Base-by-base conservation (phyloP, 495 filamentous ascomycete genomes). In the Annulohypoxylon stygium region DNA sequence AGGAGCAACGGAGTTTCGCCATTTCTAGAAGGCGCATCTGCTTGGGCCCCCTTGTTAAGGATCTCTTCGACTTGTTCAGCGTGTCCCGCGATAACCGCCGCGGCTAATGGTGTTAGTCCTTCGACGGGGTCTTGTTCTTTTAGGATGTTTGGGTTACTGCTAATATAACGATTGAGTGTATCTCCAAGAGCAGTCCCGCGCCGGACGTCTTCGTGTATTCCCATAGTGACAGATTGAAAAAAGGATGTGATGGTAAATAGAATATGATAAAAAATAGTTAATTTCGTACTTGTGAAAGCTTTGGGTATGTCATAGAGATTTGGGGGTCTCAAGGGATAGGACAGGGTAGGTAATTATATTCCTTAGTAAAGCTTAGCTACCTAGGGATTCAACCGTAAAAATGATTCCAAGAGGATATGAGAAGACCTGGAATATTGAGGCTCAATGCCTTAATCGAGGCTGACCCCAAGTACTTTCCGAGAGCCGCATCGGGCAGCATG, bases 1-100 rank as follows among this genome's bases (percentile, higher is more conserved):
- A 66, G 30, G 12, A 66, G 50, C 30, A 66, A 47, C 8, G 63
- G 63, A 3, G 63, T 66, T 43, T 66, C 50, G 16, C 41, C 48
- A 10, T 54, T 47, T 33, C 26, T 57, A 20, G 9, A 66, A 10
- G 2, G 63, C 2, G 16, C 50, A 11, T 66, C 47, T 55, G 63
- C 63, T 23, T 26, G 20, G 25, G 63, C 63, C 0, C 51, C 51
- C 11, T 58, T 30, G 3, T 26, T 11, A 12, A 63, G 41, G 20
- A 63, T 23, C 43, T n/a, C 11, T 14, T 63, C 11, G 8, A 63
- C 43, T 12, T 50, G 39, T 63, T 63, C 23, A 1, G 60, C 26
- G 30, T 39, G 47, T 3, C 60, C 60, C n/a, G 25, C 60, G n/a
- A 48, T 43, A 3, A 25, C 26, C 6, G 60, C 60, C 50, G 18